Conservation (phyloP, 345 rosid genomes). For the Gossypium thurberi region DNA sequence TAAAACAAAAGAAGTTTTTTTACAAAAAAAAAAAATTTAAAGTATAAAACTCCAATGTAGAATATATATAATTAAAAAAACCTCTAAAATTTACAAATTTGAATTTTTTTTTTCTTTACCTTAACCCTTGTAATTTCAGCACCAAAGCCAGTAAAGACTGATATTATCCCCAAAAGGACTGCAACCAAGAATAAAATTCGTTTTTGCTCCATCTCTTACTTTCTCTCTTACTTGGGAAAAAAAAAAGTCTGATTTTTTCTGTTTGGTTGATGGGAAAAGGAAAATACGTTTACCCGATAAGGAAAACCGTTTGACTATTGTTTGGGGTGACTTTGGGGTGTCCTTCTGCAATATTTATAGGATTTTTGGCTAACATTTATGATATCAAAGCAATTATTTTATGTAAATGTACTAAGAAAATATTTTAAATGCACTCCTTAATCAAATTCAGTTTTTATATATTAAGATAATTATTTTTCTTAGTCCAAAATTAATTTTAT, state of each 20-base stretch:
- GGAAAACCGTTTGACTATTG: neutral
- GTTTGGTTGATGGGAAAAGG: neutral
- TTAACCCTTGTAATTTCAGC: constrained; percentile 83
- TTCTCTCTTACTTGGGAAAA: neutral
- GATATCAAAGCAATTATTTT: neutral
- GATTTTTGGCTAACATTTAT: neutral
- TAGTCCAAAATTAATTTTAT: neutral
- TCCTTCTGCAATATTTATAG: neutral
- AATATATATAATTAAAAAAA: no score
- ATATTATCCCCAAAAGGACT: constrained; percentile 55
- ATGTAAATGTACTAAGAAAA: no score
- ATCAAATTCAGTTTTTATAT: neutral
- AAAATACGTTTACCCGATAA: neutral
- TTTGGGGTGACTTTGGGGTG: neutral
- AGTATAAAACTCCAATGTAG: no score
- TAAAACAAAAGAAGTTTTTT: no score
- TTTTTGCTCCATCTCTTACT: constrained; percentile 39
- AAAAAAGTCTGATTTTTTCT: neutral
- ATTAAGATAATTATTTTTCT: neutral
- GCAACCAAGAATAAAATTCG: constrained; percentile 45
- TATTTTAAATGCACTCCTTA: neutral
- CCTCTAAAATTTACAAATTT: neutral
- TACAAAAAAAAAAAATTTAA: no score
- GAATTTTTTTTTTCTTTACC: constrained; percentile 27
- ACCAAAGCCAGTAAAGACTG: constrained; percentile 75